phyloP scores from a whole-genome alignment of 2,329 filamentous ascomycete genomes.

The Purpureocillium takamizusanense region DNA sequence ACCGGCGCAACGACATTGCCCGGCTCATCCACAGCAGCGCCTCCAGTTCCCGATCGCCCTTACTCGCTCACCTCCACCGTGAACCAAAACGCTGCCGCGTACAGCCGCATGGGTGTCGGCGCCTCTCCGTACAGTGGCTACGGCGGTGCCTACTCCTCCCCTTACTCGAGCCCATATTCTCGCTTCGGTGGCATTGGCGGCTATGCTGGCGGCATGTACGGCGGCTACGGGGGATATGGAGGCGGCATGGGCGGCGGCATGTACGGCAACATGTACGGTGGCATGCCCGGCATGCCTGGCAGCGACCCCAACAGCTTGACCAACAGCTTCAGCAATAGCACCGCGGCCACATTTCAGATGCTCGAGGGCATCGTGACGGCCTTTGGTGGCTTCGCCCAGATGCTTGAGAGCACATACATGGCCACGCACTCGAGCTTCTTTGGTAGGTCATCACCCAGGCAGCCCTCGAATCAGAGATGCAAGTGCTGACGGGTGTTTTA shows the following conservation, averaged over 20 bases:
- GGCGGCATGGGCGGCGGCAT: conserved; percentile 33
- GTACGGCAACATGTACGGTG: conserved; percentile 30
- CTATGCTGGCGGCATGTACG: conserved; percentile 35
- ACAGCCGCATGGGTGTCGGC: conserved; percentile 48
- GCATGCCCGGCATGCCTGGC: conserved; percentile 37
- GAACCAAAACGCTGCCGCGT: conserved; percentile 80
- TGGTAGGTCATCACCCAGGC: conserved; percentile 47
- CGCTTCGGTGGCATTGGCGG: conserved; percentile 36
- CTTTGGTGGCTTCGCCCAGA: conserved; percentile 96
- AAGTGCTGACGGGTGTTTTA: conserved; percentile 4
- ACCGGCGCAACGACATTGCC: conserved; percentile 30
- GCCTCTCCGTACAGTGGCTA: conserved; percentile 40
- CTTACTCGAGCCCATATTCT: conserved; percentile 32
- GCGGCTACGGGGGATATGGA: conserved; percentile 25
- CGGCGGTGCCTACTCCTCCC: conserved; percentile 26
- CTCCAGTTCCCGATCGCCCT: conserved; percentile 73
- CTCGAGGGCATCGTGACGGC: conserved; percentile 94
- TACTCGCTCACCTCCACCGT: conserved; percentile 69
- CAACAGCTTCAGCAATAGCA: conserved; percentile 91
- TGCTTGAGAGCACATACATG: conserved; percentile 99
- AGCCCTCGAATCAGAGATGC: background rate
- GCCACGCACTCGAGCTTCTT: conserved; percentile 98
- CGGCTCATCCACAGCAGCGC: conserved; percentile 38
- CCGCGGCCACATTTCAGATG: conserved; percentile 94
- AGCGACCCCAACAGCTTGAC: conserved; percentile 92